Percentiles rank a stretch among this genome's conserved stretches.
Conservation (phyloP, 495 filamentous ascomycete genomes). For the Xylaria telfairii region DNA sequence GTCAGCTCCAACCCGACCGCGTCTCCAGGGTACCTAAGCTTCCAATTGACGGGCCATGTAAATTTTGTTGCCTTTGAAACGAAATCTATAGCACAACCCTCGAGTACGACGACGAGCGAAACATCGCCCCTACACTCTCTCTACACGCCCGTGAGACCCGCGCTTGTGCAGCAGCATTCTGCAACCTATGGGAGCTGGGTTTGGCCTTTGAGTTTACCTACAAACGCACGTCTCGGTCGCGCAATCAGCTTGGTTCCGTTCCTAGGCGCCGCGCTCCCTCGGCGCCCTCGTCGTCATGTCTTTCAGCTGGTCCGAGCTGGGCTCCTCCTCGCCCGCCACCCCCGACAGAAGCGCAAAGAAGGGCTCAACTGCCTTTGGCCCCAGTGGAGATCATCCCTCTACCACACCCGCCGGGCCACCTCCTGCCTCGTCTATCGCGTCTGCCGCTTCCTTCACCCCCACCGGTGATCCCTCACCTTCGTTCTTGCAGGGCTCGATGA, state of each 20-base stretch:
- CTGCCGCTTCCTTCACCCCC: conserved; percentile 74
- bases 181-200: not conserved
- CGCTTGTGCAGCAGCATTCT: not conserved
- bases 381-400: conserved; percentile 58
- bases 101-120: not conserved
- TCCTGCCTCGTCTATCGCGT: conserved; percentile 54
- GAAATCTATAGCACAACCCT: not conserved
- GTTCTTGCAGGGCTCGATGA: conserved; percentile 70
- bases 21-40: conserved; percentile 19
- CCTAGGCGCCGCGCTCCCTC: conserved; percentile 22
- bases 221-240: conserved; percentile 11
- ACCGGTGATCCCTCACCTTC: conserved; percentile 70
- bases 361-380: conserved; percentile 32
- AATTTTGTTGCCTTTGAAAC: conserved; percentile 15
- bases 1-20: not conserved
- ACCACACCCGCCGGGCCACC: conserved; percentile 81
- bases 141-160: not conserved
- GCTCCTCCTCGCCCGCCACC: conserved; percentile 44
- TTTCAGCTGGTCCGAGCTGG: conserved; percentile 38
- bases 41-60: not conserved
- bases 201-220: not conserved
- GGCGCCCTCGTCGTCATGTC: conserved; percentile 41
- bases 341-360: conserved; percentile 41
- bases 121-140: not conserved
- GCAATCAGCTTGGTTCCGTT: not conserved